phyloP scores from a whole-genome alignment of 1,284 basidiomycete species.

The Papiliotrema terrestris region DNA sequence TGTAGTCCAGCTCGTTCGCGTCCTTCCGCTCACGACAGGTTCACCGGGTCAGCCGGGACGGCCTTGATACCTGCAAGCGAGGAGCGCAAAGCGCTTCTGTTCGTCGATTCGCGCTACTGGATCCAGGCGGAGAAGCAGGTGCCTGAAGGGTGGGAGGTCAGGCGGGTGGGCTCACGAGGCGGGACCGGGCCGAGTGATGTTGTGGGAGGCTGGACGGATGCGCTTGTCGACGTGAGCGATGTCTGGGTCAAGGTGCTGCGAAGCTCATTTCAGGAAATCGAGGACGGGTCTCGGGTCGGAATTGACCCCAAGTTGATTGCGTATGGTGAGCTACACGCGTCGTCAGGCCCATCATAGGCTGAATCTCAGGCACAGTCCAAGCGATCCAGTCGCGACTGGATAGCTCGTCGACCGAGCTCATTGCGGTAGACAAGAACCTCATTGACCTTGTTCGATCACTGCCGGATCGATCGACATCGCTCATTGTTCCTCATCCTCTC shows the following conservation, averaged over 20 bases:
- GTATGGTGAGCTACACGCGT: conserved; percentile 48
- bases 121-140: conserved; percentile 73
- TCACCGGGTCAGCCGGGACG: conserved; percentile 79
- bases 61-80: conserved; percentile 65
- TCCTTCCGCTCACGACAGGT: conserved; percentile 52
- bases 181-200: conserved; percentile 40
- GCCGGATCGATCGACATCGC: conserved; percentile 62
- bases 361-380: conserved; percentile 14
- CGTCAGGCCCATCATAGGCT: neutral
- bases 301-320: conserved; percentile 86
- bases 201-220: conserved; percentile 69
- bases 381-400: conserved; percentile 20
- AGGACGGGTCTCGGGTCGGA: conserved; percentile 63
- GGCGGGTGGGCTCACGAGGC: conserved; percentile 61
- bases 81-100: conserved; percentile 50
- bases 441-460: conserved; percentile 79
- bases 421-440: conserved; percentile 62
- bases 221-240: neutral
- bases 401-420: conserved; percentile 61
- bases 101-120: conserved; percentile 89
- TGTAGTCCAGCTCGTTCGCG: conserved; percentile 28
- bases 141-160: conserved; percentile 68
- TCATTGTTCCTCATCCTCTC: conserved; percentile 69
- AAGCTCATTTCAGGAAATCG: conserved; percentile 52
- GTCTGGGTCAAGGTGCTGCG: neutral